Conservation (phyloP, 2,329 filamentous ascomycete species). For the Exophiala viscosa region DNA sequence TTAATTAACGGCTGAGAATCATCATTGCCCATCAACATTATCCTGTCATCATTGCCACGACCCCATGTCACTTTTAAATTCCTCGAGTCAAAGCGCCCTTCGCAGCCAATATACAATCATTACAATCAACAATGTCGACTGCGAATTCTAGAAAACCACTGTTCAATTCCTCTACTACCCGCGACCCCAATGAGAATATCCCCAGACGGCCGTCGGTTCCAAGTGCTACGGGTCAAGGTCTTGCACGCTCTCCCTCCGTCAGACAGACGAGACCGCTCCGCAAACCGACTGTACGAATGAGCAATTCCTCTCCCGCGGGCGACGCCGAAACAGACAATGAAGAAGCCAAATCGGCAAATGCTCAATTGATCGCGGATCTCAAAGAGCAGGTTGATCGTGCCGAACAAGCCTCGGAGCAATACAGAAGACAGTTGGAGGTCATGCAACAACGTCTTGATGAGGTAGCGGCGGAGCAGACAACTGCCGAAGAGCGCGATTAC, state of each 20-base stretch:
- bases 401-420: slow-evolving; percentile 72
- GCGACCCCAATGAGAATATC: slow-evolving; percentile 25
- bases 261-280: slow-evolving; percentile 35
- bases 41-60: neutral
- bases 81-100: neutral
- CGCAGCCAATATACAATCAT: neutral
- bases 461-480: slow-evolving; percentile 73
- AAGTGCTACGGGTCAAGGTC: slow-evolving; percentile 56
- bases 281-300: slow-evolving; percentile 36
- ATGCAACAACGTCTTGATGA: slow-evolving; percentile 85
- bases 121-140: slow-evolving; percentile 21
- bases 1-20: slow-evolving; percentile 13
- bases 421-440: slow-evolving; percentile 78
- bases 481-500: slow-evolving; percentile 81
- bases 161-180: slow-evolving; percentile 22
- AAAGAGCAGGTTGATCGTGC: slow-evolving; percentile 78
- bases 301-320: slow-evolving; percentile 28
- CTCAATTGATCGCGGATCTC: slow-evolving; percentile 76
- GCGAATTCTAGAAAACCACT: slow-evolving; percentile 24
- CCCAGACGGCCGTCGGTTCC: slow-evolving; percentile 21
- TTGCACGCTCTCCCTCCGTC: slow-evolving; percentile 56
- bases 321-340: slow-evolving; percentile 56
- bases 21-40: neutral
- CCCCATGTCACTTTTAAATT: neutral
- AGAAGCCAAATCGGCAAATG: slow-evolving; percentile 73